Evolutionary conservation across 345 rosid genomes (phyloP), one percentile per base, ranked within the genome.

Genomic region (Populus tremula): DNA sequence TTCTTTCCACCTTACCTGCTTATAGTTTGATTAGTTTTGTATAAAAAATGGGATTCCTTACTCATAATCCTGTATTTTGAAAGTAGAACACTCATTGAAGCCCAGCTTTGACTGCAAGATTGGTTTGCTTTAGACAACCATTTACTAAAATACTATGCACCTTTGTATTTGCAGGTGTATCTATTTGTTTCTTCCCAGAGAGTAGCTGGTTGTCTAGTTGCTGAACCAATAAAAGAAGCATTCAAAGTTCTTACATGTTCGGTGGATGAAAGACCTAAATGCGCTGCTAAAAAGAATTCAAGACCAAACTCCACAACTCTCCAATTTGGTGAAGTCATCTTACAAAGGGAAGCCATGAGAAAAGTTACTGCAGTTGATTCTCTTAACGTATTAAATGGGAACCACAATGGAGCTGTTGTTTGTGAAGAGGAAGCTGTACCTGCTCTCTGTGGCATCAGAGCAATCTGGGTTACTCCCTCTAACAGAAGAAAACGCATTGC

Each of bases 161-260:
- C 4, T 12, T 18, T 56, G 43, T 43, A 16, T 61, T 62, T 87
- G 80, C 84, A 96, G 99, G 94, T 90, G 47, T 96, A 93, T 79
- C 81, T 96, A 29, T 90, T 77, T 25, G 79, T 96, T 18, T 82
- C 86, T 68, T 87, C 88, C 4, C 90, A 87, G 70, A 88, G 96
- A 79, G 78, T 93, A 61, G 82, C 86, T 1, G 97, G 97, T 17
- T 92, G 98, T 85, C 41, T 90, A 71, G 89, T 96, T 68, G 89
- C 88, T 5, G 99, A 96, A 81, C 91, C 94, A 75, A 92, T 92
- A 59, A 88, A 84, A 79, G 91, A 92, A 85, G 98, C 97, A 78
- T 96, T 83, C 80, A 87, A 77, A 84, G 72, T 92, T 45, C 33
- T 92, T 66, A 73, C 90, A 63, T 61, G 79, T 79, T 67, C 76